Base-by-base conservation (phyloP, 73 alveolate genomes). In the Stentor coeruleus region DNA sequence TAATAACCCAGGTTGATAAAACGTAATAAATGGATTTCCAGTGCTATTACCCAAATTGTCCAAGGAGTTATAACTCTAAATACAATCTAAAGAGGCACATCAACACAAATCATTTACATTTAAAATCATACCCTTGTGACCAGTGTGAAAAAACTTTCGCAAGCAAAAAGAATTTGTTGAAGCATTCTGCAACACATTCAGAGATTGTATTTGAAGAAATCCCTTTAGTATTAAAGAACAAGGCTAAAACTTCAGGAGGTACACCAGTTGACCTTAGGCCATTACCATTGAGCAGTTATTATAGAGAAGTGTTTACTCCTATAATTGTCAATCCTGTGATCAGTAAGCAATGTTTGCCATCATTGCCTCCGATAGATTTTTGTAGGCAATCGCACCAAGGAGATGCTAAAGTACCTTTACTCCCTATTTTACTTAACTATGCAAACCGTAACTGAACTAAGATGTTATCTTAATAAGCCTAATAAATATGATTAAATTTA, bases 41-140 rank as follows among this genome's bases (percentile, higher is more conserved):
- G 39, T 66, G 79, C 79, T 66, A 66, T 31, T 66, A 66, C 79
- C 40, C n/a, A 20, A 11, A 20, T 66, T 66, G 79, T 40, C 39
- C n/a, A 20, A 66, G 37, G 79, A 20, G n/a, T 33, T 66, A 66
- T 2, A 66, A 66, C 1, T 20, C 79, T 20, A 66, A 66, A 66
- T 66, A 20, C 79, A 66, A 66, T 40, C 39, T 66, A 40, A 66
- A 31, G 37, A 20, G 79, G 36, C 79, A 66, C 79, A 66, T 66
- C 14, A 66, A 66, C 37, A 20, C 79, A 1, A 20, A 20, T 66
- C 79, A 66, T 40, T 31, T 66, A 31, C 11, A 33, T 26, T 20
- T 66, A 11, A 66, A 66, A 40, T 66, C 79, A 1, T 66, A 66
- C 79, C n/a, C 79, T 20, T 66, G 79, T 33, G 79, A 66, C 79